A percentile compares a stretch with the other conserved stretches of the same genome.
Evolutionary conservation across 2,329 filamentous ascomycete species (phyloP).

Genomic region (Aspergillus felis): DNA sequence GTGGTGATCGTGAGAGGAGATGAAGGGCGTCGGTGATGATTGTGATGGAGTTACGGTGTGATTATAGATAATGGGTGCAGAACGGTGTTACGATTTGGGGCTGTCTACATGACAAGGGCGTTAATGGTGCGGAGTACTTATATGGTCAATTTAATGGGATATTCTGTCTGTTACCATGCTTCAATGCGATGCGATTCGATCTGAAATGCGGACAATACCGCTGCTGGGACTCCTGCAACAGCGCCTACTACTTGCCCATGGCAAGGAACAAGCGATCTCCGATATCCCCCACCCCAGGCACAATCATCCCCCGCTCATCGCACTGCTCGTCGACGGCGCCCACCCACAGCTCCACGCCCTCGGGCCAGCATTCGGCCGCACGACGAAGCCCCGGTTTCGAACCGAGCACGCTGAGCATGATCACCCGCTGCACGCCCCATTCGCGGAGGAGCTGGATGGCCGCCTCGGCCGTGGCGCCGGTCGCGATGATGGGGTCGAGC

Average conservation of each 20-base stretch:
- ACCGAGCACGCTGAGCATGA: slow-evolving; percentile 72
- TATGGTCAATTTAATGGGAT: too few species aligned
- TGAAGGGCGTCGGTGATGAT: neutral
- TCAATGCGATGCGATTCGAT: too few species aligned
- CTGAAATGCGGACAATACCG: too few species aligned
- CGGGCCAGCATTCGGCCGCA: slow-evolving; percentile 74
- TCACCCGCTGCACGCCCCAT: slow-evolving; percentile 81
- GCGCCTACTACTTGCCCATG: slow-evolving; percentile 64
- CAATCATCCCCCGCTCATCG: slow-evolving; percentile 81
- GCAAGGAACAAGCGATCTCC: slow-evolving; percentile 88
- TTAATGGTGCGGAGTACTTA: too few species aligned
- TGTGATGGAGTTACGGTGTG: neutral
- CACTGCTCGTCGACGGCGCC: slow-evolving; percentile 71
- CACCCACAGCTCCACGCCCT: slow-evolving; percentile 62
- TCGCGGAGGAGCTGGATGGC: slow-evolving; percentile 85
- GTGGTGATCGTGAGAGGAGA: slow-evolving; percentile 1
- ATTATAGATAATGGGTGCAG: too few species aligned
- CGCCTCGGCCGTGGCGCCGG: slow-evolving; percentile 81
- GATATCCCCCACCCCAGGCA: slow-evolving; percentile 84
- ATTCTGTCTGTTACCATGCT: too few species aligned
- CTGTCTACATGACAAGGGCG: too few species aligned
- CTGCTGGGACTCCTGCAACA: too few species aligned
- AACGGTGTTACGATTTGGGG: too few species aligned
- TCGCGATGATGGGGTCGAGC: slow-evolving; percentile 90
- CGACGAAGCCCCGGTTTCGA: slow-evolving; percentile 65